phyloP scores from a whole-genome alignment of 352 stramenopile species.

The Pythium sukuiense region DNA sequence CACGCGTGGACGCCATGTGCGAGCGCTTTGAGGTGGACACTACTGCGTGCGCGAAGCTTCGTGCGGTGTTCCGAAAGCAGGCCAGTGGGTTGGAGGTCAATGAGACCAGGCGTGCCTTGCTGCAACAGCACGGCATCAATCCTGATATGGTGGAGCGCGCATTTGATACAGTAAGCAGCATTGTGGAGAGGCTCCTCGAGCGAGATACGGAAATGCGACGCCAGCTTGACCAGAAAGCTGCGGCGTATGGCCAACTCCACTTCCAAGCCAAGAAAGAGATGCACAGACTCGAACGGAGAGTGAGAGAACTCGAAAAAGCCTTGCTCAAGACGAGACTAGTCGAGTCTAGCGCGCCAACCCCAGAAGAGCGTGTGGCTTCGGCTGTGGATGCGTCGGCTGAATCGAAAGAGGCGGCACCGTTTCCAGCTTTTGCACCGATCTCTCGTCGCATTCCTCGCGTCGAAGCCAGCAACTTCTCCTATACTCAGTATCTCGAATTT shows the following conservation, averaged over 20 bases:
- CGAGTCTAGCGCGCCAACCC: not conserved
- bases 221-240: constrained; percentile 23
- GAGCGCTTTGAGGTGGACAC: constrained; percentile 10
- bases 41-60: constrained; percentile 9
- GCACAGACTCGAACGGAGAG: constrained; percentile 12
- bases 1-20: constrained; percentile 17
- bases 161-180: constrained; percentile 6
- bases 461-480: constrained; percentile 19
- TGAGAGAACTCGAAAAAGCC: constrained; percentile 15
- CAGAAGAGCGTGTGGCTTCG: not conserved
- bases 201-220: constrained; percentile 4
- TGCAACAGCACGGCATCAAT: not conserved
- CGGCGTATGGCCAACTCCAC: constrained; percentile 1
- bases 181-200: constrained; percentile 6
- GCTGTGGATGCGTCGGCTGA: not conserved
- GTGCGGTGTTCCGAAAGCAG: constrained; percentile 13
- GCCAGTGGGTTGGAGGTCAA: constrained; percentile 24
- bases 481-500: constrained; percentile 27
- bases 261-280: not conserved
- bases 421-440: constrained; percentile 5
- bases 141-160: not conserved
- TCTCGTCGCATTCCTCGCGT: constrained; percentile 19
- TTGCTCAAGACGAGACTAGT: not conserved
- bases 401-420: not conserved
- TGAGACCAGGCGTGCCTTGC: not conserved